Evolutionary conservation across 2,329 filamentous ascomycete species (phyloP), one percentile per base, ranked within the genome.

Genomic region (Sporothrix globosa): DNA sequence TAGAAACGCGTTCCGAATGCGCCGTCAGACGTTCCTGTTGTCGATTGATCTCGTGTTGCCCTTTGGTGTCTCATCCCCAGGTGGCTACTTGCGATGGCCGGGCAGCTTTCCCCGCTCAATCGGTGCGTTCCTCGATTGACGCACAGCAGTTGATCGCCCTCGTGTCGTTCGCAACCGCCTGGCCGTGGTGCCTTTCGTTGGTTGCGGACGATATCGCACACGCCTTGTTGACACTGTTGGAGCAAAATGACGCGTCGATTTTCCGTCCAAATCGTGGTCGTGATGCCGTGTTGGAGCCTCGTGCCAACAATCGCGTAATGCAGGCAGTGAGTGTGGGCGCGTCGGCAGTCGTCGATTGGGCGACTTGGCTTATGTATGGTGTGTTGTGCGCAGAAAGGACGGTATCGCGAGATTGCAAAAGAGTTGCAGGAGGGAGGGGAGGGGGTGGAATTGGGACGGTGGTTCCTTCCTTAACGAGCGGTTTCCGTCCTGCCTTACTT

Each of bases 401-500:
- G 34, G 41, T 13, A 44, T 44, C 41, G 41, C 41, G 41, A 44
- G 41, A 44, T 17, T 44, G 41, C 14, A 27, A 48, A 9, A 21
- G 14, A n/a, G 34, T 44, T 44, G 46, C 7, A 19, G 44, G 30
- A 24, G 24, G 39, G 19, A 24, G 44, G 50, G 13, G 46, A 67
- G 34, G 50, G 65, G 30, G 65, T 44, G 34, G 50, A 44, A 34
- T 66, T 50, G 65, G 50, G 9, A 44, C 48, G 50, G 65, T 56
- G 50, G 30, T 67, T 67, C n/a, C 65, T 52, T 67, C 30, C 50
- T n/a, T 2, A 14, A 24, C 27, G 50, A 67, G 30, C 65, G 65
- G 24, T 68, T 61, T 53, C 46, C 46, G 11, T 65, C 67, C 63
- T 21, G 61, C 61, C 24, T 68, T 67, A 24, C 66, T 56, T 60